phyloP scores from a whole-genome alignment of 306 rosid species.

The Vigna unguiculata region DNA sequence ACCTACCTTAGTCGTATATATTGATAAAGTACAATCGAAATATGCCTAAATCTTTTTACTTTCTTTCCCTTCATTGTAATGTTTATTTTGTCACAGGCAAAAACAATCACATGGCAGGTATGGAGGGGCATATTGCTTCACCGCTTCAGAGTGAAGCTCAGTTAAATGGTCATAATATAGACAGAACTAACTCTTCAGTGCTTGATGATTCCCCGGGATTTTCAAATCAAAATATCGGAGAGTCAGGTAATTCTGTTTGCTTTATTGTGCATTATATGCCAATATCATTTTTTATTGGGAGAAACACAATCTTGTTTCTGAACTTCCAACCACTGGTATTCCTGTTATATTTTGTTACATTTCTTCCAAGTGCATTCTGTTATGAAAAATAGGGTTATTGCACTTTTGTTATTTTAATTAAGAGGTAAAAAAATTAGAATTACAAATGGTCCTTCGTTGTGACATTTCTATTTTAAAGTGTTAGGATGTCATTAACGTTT shows the following conservation, averaged over 20 bases:
- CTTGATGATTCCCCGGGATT: conserved; percentile 74
- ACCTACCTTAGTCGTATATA: conserved; percentile 18
- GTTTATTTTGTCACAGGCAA: conserved; percentile 45
- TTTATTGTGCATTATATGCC: conserved; percentile 16
- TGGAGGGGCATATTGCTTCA: conserved; percentile 52
- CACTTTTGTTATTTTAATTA: background rate
- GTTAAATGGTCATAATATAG: conserved; percentile 52
- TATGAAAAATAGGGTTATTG: background rate
- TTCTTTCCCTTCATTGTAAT: conserved; percentile 23
- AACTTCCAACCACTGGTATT: conserved; percentile 23
- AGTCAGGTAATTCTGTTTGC: conserved; percentile 64
- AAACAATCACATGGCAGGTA: conserved; percentile 46
- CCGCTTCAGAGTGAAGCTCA: conserved; percentile 62
- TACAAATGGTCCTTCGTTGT: background rate
- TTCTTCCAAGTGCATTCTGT: background rate
- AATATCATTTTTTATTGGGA: conserved; percentile 29
- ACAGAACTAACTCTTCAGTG: conserved; percentile 52
- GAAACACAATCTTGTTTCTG: conserved; percentile 17
- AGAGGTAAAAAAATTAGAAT: background rate
- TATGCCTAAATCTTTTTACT: background rate
- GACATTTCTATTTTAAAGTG: background rate
- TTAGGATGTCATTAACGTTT: background rate
- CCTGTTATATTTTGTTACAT: background rate
- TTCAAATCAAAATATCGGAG: conserved; percentile 57
- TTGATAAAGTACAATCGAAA: background rate